Evolutionary conservation across 108 stramenopile species (phyloP).

Genomic region (Nitzschia putrida): DNA sequence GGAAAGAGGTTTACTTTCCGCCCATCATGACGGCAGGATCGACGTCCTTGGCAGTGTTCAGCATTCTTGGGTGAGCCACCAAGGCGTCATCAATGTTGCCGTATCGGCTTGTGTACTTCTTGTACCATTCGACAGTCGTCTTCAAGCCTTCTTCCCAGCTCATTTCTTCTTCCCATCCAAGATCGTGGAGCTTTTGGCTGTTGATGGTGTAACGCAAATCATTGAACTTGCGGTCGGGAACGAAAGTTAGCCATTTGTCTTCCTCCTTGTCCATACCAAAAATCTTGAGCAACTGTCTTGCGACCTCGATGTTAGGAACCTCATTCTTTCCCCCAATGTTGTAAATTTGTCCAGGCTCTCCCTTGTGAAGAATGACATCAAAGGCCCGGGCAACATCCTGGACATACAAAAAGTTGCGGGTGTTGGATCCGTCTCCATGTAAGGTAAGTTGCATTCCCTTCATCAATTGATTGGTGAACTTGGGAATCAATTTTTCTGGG

Average conservation of each 20-base stretch:
- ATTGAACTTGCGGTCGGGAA: conserved; percentile 97
- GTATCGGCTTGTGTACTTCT: conserved; percentile 81
- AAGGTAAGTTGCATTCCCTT: conserved; percentile 88
- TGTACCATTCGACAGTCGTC: conserved; percentile 97
- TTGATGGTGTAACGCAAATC: conserved; percentile 99
- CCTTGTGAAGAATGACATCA: conserved; percentile 94
- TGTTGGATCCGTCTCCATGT: conserved; percentile 96
- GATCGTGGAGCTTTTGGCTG: conserved; percentile 73
- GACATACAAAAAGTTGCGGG: conserved; percentile 96
- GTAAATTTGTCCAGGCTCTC: conserved; percentile 87
- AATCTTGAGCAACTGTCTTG: conserved; percentile 79
- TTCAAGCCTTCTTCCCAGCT: conserved; percentile 93
- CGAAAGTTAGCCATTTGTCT: conserved; percentile 81
- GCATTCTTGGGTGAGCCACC: conserved; percentile 95
- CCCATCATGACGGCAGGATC: conserved; percentile 12
- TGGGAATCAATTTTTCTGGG: conserved; percentile 99
- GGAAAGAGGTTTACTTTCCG: no score
- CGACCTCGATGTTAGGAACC: conserved; percentile 84
- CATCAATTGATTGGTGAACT: conserved; percentile 97
- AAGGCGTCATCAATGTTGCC: conserved; percentile 96
- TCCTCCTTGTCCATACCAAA: conserved; percentile 69
- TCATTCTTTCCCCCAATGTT: conserved; percentile 98
- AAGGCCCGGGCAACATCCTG: conserved; percentile 97
- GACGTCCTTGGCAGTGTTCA: conserved; percentile 26
- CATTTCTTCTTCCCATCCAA: conserved; percentile 95